Evolutionary conservation across 176 grass and related monocot species (phyloP).

Genomic region (Lolium perenne): DNA sequence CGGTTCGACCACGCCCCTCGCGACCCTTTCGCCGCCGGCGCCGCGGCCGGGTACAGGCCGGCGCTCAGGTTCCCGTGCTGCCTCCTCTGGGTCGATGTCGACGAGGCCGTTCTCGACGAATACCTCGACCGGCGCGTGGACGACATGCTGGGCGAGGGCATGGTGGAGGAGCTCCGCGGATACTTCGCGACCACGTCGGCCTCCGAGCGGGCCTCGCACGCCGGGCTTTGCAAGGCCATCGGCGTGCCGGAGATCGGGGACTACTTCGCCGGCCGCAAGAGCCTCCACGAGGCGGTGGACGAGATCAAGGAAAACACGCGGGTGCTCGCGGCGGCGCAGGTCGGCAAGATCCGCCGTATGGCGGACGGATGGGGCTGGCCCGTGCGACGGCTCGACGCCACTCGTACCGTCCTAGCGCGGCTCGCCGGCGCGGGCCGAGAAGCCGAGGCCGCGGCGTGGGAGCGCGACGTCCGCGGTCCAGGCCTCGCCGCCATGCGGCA

Average conservation of each 20-base stretch:
- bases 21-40: slow-evolving; percentile 54
- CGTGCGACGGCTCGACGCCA: slow-evolving; percentile 72
- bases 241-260: slow-evolving; percentile 76
- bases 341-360: slow-evolving; percentile 75
- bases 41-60: slow-evolving; percentile 34
- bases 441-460: slow-evolving; percentile 55
- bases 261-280: slow-evolving; percentile 54
- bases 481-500: slow-evolving; percentile 52
- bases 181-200: slow-evolving; percentile 69
- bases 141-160: slow-evolving; percentile 79
- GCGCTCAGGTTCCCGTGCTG: slow-evolving; percentile 70
- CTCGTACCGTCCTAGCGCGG: slow-evolving; percentile 55
- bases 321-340: slow-evolving; percentile 70
- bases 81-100: slow-evolving; percentile 88
- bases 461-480: slow-evolving; percentile 68
- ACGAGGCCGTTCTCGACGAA: slow-evolving; percentile 53
- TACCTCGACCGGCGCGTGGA: slow-evolving; percentile 88
- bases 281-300: slow-evolving; percentile 51
- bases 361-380: slow-evolving; percentile 66
- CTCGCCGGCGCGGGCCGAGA: slow-evolving; percentile 44
- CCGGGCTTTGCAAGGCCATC: slow-evolving; percentile 77
- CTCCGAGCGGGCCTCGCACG: slow-evolving; percentile 57
- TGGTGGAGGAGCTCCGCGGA: slow-evolving; percentile 71
- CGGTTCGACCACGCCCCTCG: neutral
- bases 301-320: slow-evolving; percentile 89